phyloP scores from a whole-genome alignment of 768 basidiomycete genomes.

The Russula griseocarnosa region DNA sequence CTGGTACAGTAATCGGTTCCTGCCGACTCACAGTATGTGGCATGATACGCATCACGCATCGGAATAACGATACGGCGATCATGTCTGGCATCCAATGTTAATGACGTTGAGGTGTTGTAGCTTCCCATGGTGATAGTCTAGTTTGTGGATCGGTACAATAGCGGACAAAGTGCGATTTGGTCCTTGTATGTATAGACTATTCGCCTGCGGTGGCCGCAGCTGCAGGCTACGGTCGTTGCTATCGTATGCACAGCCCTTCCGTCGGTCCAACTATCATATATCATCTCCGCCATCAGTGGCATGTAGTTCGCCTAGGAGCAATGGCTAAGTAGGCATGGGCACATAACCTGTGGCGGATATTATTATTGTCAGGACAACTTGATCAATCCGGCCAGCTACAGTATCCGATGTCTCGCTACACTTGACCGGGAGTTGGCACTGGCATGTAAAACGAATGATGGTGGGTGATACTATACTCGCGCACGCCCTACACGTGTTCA shows the following conservation, averaged over 20 bases:
- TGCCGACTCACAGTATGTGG: neutral
- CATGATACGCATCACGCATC: neutral
- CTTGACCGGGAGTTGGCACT: neutral
- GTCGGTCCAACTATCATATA: too few species aligned
- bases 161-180: neutral
- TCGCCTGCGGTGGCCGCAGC: too few species aligned
- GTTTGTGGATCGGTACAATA: neutral
- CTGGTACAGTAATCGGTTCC: neutral
- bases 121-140: too few species aligned
- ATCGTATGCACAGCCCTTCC: neutral
- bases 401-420: neutral
- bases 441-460: neutral
- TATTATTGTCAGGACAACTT: neutral
- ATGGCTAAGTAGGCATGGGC: neutral
- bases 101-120: neutral
- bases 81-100: neutral
- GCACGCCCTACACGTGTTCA: conserved; percentile 6
- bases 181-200: neutral
- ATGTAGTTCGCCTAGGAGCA: neutral
- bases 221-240: too few species aligned
- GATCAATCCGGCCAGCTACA: neutral
- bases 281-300: neutral
- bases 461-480: neutral
- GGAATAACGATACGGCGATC: neutral
- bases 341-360: neutral